These are phyloP conservation scores for Gremmenia infestans DNA, from an alignment of 2,329 filamentous ascomycete species.

Conservation along the genomic window DNA sequence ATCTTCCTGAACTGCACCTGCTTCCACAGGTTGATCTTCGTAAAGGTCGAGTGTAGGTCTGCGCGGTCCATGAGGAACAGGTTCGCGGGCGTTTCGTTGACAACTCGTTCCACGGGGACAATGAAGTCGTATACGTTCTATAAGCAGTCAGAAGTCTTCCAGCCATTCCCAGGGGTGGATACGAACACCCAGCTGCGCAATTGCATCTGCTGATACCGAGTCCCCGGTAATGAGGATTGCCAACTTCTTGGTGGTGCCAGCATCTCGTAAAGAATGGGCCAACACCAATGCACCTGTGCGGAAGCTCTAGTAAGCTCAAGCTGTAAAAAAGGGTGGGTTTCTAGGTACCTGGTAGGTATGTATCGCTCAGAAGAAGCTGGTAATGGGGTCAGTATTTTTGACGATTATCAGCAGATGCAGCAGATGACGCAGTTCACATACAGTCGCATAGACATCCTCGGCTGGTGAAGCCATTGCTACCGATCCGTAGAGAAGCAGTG, in stretches of 20 bases:
- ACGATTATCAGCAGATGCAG: conserved; percentile 13
- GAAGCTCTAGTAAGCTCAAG: conserved; percentile 20
- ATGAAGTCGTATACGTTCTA: conserved; percentile 84
- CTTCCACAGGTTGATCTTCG: conserved; percentile 93
- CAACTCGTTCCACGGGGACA: conserved; percentile 75
- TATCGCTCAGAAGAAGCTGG: conserved; percentile 86
- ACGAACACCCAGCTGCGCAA: conserved; percentile 71
- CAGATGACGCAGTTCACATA: conserved; percentile 30
- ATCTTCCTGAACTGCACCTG: conserved; percentile 86
- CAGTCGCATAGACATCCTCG: conserved; percentile 63
- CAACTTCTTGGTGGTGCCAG: conserved; percentile 78
- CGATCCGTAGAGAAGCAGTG: conserved; percentile 1
- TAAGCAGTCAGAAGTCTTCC: conserved; percentile 10
- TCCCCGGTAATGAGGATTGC: conserved; percentile 80
- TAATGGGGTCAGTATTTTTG: conserved; percentile 8
- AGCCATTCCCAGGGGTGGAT: background rate
- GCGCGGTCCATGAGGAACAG: conserved; percentile 86
- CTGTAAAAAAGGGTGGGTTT: conserved; percentile 8
- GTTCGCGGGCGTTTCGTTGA: conserved; percentile 73
- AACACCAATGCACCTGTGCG: conserved; percentile 79
- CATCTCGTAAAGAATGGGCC: conserved; percentile 90
- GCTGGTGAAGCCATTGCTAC: conserved; percentile 36
- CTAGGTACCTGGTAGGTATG: conserved; percentile 78
- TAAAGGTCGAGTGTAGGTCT: conserved; percentile 89
- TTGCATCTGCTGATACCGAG: conserved; percentile 66